These are phyloP conservation scores for Acacia acuminata DNA, from an alignment of 306 rosid genomes.

Conservation along the genomic window DNA sequence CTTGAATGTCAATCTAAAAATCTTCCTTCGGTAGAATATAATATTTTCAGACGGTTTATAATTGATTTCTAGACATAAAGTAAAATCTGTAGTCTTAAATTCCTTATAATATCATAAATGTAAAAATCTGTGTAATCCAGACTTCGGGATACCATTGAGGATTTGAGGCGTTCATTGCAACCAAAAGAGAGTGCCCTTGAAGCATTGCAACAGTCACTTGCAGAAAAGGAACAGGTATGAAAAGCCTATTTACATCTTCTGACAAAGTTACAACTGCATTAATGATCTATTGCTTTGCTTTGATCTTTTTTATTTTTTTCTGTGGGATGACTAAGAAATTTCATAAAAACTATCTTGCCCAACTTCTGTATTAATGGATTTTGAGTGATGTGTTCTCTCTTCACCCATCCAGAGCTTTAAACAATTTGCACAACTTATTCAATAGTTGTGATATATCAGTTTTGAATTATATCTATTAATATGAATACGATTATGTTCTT, in stretches of 20 bases:
- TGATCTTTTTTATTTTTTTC: background rate
- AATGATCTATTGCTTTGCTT: background rate
- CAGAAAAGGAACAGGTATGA: conserved; percentile 92
- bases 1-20: conserved; percentile 5
- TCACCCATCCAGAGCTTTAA: conserved; percentile 19
- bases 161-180: conserved; percentile 71
- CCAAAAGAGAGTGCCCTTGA: conserved; percentile 91
- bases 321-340: background rate
- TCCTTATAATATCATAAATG: conserved; percentile 25
- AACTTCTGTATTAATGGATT: background rate
- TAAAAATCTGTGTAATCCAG: conserved; percentile 44
- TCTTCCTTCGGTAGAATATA: conserved; percentile 15
- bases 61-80: conserved; percentile 15
- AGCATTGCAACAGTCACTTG: conserved; percentile 73
- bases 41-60: background rate
- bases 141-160: conserved; percentile 94
- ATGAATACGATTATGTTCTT: conserved; percentile 20
- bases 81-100: conserved; percentile 23
- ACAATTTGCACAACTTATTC: background rate
- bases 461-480: conserved; percentile 1
- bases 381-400: conserved; percentile 6
- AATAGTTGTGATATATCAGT: conserved; percentile 16
- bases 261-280: background rate
- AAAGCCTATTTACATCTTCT: conserved; percentile 5
- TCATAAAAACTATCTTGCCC: background rate